Base-by-base conservation (phyloP, 345 rosid genomes). In the Rhodamnia rubescens region DNA sequence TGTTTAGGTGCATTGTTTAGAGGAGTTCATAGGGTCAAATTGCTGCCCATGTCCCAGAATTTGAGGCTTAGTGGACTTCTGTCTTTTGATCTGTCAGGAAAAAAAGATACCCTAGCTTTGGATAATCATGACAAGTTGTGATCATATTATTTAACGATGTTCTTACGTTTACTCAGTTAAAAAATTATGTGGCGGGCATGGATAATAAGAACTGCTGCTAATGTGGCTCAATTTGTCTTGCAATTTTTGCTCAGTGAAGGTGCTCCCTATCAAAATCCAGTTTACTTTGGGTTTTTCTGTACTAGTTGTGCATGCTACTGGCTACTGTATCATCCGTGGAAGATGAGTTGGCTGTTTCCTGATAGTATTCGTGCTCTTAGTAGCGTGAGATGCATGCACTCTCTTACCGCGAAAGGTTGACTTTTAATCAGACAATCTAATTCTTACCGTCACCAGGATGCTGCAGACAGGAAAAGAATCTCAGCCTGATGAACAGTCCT, bases 401-500 rank as follows among this genome's bases (percentile, higher is more conserved):
- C 57, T 20, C 26, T 84, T 74, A 24, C 14, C 16, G 54, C 20
- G 51, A 22, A 11, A 27, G 59, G 49, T 49, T 44, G 13, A 82
- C 57, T 44, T 47, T 82, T 85, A 29, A 61, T 53, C 59, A 74
- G 75, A 10, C 42, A 11, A 26, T 54, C 85, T 52, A 74, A 56
- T 69, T 47, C 88, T 87, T 59, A 18, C 83, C 86, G 40, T 83
- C 82, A 29, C 88, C 94, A 97, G 98, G 98, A 97, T 97, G 99
- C 94, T 95, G 90, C 87, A 89, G 86, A 81, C 91, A 32, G 95
- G 95, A 85, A 90, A 90, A 47, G 98, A 93, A 85, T 93, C 99
- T 69, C 92, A 69, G 88, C 98, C 99, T 61, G 96, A 97, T 84
- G 98, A 95, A 85, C 98, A 93, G 86, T 91, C 98, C 1, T 97